These are phyloP conservation scores for Aspergillus steynii DNA, from an alignment of 495 filamentous ascomycete genomes.

Conservation along the genomic window DNA sequence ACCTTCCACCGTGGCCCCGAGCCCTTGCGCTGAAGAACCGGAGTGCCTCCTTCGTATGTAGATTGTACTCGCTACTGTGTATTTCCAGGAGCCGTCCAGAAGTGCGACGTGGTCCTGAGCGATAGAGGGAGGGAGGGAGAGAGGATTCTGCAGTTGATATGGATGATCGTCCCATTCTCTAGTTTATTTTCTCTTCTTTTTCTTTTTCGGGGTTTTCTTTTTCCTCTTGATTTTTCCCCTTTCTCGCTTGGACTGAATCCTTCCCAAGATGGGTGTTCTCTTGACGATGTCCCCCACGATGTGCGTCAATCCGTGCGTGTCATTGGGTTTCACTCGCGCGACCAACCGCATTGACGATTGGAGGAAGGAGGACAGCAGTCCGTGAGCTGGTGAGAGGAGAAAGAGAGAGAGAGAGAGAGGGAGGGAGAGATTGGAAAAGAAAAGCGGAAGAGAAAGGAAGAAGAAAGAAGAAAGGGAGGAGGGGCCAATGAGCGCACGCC, in stretches of 20 bases:
- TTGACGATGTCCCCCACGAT: not conserved
- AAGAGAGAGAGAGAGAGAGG: not conserved
- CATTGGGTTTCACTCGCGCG: not conserved
- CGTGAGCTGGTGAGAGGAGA: not conserved
- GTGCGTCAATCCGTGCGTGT: not conserved
- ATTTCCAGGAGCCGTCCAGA: not conserved
- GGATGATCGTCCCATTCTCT: not conserved
- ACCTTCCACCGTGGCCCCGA: not conserved
- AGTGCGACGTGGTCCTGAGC: not conserved
- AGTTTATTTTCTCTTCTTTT: not conserved
- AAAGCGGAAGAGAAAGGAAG: not conserved
- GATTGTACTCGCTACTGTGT: not conserved
- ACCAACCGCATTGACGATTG: not conserved
- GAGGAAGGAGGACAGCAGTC: constrained; percentile 1
- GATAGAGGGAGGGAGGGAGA: not conserved
- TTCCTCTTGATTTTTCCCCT: not conserved
- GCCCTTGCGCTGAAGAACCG: not conserved
- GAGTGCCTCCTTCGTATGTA: not conserved
- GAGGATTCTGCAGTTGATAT: not conserved
- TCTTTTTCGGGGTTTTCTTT: not conserved
- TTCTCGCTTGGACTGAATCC: too few species aligned
- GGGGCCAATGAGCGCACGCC: not conserved
- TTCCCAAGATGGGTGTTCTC: not conserved
- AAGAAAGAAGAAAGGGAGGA: constrained; percentile 2
- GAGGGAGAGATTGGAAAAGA: not conserved